These are phyloP conservation scores for Endotrypanum monterogeii DNA, from an alignment of 208 protist species.

Conservation along the genomic window DNA sequence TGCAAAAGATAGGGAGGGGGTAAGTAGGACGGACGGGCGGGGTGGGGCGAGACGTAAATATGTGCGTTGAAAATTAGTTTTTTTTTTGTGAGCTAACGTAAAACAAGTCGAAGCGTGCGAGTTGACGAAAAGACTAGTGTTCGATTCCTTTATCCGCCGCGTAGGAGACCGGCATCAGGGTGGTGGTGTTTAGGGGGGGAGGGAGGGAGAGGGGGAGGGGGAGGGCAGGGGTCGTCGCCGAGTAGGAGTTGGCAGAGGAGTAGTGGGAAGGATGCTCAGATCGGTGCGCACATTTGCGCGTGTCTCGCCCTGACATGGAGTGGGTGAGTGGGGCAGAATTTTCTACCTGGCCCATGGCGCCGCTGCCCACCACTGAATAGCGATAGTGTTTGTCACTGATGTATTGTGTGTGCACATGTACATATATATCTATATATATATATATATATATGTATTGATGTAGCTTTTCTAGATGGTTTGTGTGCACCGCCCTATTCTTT, in stretches of 20 bases:
- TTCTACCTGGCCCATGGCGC: too few relatives aligned
- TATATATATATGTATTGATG: background rate
- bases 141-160: slow-evolving; percentile 3
- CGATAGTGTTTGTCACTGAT: background rate
- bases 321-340: background rate
- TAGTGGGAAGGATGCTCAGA: background rate
- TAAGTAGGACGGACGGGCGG: background rate
- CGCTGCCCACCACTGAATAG: too few relatives aligned
- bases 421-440: background rate
- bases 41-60: background rate
- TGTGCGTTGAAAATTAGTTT: too few relatives aligned
- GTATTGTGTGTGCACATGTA: background rate
- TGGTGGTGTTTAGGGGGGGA: background rate
- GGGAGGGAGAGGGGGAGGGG: background rate
- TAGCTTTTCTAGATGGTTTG: background rate
- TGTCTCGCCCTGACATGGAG: background rate
- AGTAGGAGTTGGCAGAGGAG: background rate
- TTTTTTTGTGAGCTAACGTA: background rate
- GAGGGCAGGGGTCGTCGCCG: background rate
- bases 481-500: background rate
- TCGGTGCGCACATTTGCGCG: background rate
- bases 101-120: background rate
- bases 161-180: background rate
- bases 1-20: background rate
- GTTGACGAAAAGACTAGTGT: background rate